Evolutionary conservation across 2,329 filamentous ascomycete species (phyloP).

Genomic region (Penicillium hordei): DNA sequence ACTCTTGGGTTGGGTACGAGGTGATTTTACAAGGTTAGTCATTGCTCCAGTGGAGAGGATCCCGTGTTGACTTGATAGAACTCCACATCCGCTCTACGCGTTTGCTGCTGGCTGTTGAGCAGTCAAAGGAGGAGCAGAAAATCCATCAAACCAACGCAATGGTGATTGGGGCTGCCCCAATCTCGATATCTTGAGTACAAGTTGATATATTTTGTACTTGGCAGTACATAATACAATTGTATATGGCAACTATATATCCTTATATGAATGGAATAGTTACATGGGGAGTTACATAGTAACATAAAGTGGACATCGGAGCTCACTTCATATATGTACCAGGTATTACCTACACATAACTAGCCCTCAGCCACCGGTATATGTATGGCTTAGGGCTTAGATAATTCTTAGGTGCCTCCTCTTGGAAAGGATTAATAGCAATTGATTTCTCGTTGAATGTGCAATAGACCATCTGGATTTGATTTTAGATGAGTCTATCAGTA

Average conservation of each 20-base stretch:
- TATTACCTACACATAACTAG: no score
- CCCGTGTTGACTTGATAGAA: constrained; percentile 49
- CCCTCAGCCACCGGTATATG: no score
- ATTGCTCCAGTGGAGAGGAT: not conserved
- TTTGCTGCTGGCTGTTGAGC: constrained; percentile 65
- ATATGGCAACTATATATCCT: not conserved
- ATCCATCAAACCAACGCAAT: constrained; percentile 61
- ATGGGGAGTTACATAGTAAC: no score
- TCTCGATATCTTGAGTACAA: not conserved
- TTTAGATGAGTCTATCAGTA: no score
- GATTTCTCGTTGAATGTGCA: no score
- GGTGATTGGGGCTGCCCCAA: constrained; percentile 32
- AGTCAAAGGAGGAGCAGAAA: constrained; percentile 60
- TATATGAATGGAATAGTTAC: no score
- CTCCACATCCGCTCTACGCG: constrained; percentile 64
- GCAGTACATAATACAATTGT: not conserved
- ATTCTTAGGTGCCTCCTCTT: no score
- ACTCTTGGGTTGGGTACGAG: constrained; percentile 64
- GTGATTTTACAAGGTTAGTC: constrained; percentile 69
- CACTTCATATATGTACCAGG: no score
- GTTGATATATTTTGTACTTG: not conserved
- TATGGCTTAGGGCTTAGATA: no score
- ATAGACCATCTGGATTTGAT: no score
- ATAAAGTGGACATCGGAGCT: no score
- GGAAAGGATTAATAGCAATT: no score